Evolutionary conservation across 108 stramenopile species (phyloP), one percentile per base, ranked within the genome.

Genomic region (Cyclotella sp.): DNA sequence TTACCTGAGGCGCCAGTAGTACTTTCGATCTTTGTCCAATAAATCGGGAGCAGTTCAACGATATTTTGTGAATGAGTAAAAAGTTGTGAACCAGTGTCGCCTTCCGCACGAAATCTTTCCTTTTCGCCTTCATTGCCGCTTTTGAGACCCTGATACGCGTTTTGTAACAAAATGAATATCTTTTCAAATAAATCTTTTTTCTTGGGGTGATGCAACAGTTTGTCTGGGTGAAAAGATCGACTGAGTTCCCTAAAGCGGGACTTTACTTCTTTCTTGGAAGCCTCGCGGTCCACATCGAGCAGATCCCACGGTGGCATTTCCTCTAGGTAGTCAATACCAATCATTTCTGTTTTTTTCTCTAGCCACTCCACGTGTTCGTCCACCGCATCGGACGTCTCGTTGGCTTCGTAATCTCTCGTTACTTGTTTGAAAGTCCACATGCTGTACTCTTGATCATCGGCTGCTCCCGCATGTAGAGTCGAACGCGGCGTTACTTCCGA

Each of bases 271-370:
- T 29, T 58, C 53, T 81, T 81, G 21, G 74, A 70, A 12, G 84
- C 78, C 9, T 58, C 63, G 18, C 79, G 74, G 64, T 81, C 84
- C 0, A 84, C 79, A 68, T 81, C 84, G 12, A 84, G 44, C 28
- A 84, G 73, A 70, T 83, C 72, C 78, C 78, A 83, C 0, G 82
- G 82, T n/a, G 82, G 52, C 40, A 83, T 57, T 51, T 83, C 67
- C 16, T 70, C 61, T 8, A 83, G 46, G 54, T 83, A 83, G 47
- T 83, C 82, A 24, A 83, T 78, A 0, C 82, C 82, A 34, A 83
- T 83, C 53, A 58, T 34, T 63, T 70, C 42, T 8, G 78, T 83
- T 72, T 79, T 83, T 74, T 72, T 67, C 34, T 75, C 67, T 13
- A 83, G 61, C 82, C 82, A 83, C 40, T 68, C 43, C 9, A 66